Percentiles rank a stretch among this genome's conserved stretches.
Evolutionary conservation across 208 protist species (phyloP).

Genomic region (Tetramitus jugosus): DNA sequence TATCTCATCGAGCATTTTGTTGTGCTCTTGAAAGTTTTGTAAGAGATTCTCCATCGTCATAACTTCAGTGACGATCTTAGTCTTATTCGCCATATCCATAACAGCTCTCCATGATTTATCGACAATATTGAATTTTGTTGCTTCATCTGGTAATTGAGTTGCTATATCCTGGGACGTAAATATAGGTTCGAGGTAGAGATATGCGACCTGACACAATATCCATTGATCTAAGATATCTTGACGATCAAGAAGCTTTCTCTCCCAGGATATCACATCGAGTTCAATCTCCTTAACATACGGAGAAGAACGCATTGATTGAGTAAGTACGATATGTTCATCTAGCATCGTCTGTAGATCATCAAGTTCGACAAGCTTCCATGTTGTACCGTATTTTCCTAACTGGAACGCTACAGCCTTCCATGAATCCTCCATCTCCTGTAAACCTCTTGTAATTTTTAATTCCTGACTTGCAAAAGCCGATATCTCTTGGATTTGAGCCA

Average conservation of each 20-base stretch:
- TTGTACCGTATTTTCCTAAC: conserved; percentile 77
- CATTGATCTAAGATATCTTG: conserved; percentile 88
- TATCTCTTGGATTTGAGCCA: conserved; percentile 38
- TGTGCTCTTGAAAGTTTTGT: conserved; percentile 65
- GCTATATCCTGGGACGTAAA: conserved; percentile 90
- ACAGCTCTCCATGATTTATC: conserved; percentile 81
- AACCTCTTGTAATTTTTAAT: not conserved
- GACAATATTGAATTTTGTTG: conserved; percentile 72
- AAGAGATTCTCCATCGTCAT: conserved; percentile 76
- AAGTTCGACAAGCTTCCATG: conserved; percentile 78
- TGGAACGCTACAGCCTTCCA: conserved; percentile 85
- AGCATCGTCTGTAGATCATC: conserved; percentile 81
- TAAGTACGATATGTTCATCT: conserved; percentile 89
- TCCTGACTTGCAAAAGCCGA: conserved; percentile 47
- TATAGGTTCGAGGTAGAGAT: conserved; percentile 92
- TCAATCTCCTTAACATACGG: conserved; percentile 69
- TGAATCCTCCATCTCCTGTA: conserved; percentile 58
- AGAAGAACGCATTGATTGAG: conserved; percentile 84
- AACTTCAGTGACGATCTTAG: conserved; percentile 69
- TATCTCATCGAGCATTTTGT: conserved; percentile 75
- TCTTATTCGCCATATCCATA: conserved; percentile 69
- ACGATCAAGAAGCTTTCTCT: conserved; percentile 75
- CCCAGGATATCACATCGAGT: conserved; percentile 75
- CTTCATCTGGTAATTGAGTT: conserved; percentile 86
- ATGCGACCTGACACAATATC: conserved; percentile 86